Conservation (phyloP, 768 basidiomycete species). For the Pholiota microspora region DNA sequence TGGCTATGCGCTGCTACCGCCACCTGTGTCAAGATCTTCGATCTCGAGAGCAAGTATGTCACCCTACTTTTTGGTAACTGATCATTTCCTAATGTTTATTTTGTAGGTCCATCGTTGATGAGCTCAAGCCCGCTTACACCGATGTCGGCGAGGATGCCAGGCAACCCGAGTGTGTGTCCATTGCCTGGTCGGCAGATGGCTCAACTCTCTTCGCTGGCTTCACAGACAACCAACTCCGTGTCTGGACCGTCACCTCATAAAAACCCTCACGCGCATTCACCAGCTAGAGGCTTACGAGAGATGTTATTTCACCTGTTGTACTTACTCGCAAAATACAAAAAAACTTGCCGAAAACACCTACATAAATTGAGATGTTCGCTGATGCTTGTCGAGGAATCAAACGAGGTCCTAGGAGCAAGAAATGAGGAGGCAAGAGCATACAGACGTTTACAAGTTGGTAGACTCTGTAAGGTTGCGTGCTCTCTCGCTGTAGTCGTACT, state of each 20-base stretch:
- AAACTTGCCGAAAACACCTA: slow-evolving; percentile 32
- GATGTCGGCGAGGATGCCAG: slow-evolving; percentile 69
- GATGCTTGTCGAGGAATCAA: neutral
- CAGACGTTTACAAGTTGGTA: slow-evolving; percentile 3
- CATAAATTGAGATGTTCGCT: neutral
- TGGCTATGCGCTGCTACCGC: slow-evolving; percentile 99
- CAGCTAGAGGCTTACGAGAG: slow-evolving; percentile 17
- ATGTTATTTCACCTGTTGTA: slow-evolving; percentile 24
- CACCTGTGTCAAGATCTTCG: slow-evolving; percentile 98
- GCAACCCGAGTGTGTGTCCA: slow-evolving; percentile 91
- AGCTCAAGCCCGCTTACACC: slow-evolving; percentile 93
- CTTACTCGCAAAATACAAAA: slow-evolving; percentile 30
- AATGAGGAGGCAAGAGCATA: too few relatives aligned
- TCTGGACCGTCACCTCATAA: slow-evolving; percentile 82
- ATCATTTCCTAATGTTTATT: slow-evolving; percentile 2
- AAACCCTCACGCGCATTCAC: slow-evolving; percentile 26
- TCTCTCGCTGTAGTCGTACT: slow-evolving; percentile 67
- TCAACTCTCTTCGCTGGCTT: slow-evolving; percentile 97
- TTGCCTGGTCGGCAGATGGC: slow-evolving; percentile 98
- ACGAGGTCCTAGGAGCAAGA: neutral
- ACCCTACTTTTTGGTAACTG: neutral
- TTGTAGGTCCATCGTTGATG: slow-evolving; percentile 91
- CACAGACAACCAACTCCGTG: slow-evolving; percentile 91
- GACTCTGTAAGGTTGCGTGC: slow-evolving; percentile 64
- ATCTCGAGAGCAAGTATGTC: slow-evolving; percentile 97